These are phyloP conservation scores for Pilatotrama ljubarskyi DNA, from an alignment of 768 basidiomycete genomes.

Conservation along the genomic window DNA sequence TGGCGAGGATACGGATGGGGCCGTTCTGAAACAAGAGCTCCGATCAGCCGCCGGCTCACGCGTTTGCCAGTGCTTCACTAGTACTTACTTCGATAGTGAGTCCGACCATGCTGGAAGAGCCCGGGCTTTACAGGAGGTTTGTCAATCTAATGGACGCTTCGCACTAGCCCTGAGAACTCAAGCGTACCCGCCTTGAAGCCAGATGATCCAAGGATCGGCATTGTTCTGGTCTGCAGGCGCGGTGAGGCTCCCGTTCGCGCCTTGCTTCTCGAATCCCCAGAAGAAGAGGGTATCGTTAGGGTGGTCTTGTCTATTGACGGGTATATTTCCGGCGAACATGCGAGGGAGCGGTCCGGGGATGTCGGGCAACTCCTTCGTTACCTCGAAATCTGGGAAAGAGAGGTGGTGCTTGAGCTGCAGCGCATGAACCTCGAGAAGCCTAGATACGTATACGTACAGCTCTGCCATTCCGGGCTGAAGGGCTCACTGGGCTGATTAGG, in stretches of 20 bases:
- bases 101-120: conserved; percentile 68
- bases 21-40: conserved; percentile 51
- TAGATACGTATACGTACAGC: conserved; percentile 18
- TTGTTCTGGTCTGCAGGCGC: conserved; percentile 30
- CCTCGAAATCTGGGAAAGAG: conserved; percentile 29
- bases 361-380: conserved; percentile 29
- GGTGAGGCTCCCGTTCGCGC: conserved; percentile 45
- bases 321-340: conserved; percentile 34
- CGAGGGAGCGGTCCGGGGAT: conserved; percentile 25
- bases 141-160: background rate
- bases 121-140: conserved; percentile 42
- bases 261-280: conserved; percentile 31
- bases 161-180: background rate
- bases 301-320: conserved; percentile 29
- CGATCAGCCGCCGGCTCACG: background rate
- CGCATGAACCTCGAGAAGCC: background rate
- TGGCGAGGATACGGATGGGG: conserved; percentile 55
- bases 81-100: conserved; percentile 57
- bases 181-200: conserved; percentile 68
- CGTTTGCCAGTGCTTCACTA: background rate
- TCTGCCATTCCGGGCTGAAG: conserved; percentile 27
- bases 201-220: conserved; percentile 66
- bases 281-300: conserved; percentile 37
- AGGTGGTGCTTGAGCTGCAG: background rate
- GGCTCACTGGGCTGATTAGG: conserved; percentile 25